phyloP scores from a whole-genome alignment of 305 asterid genomes.

The Nicotiana rustica region DNA sequence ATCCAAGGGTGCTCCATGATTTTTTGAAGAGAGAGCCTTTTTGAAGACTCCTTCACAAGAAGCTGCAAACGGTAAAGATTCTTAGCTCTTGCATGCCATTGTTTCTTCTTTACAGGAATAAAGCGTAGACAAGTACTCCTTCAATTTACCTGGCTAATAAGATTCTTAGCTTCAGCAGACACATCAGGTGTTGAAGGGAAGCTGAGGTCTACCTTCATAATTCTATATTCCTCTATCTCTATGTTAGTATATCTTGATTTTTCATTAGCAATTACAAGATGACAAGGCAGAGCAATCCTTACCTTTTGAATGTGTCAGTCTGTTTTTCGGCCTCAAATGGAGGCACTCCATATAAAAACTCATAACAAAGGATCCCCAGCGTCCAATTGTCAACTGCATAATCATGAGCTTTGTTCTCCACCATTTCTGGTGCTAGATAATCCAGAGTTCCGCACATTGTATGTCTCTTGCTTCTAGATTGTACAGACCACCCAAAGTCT shows the following conservation, averaged over 20 bases:
- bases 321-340: constrained; percentile 94
- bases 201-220: constrained; percentile 81
- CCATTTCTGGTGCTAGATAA: constrained; percentile 98
- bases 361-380: constrained; percentile 86
- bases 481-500: constrained; percentile 98
- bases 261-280: background rate
- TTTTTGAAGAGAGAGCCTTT: constrained; percentile 77
- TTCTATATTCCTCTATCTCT: constrained; percentile 51
- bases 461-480: constrained; percentile 78
- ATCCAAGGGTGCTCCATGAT: constrained; percentile 90
- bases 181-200: constrained; percentile 72
- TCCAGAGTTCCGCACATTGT: constrained; percentile 98
- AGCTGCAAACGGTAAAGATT: constrained; percentile 59
- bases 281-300: background rate
- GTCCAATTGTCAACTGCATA: constrained; percentile 97
- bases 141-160: constrained; percentile 68
- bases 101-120: background rate
- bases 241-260: constrained; percentile 33
- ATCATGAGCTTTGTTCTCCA: constrained; percentile 89
- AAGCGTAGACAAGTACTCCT: constrained; percentile 20
- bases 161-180: constrained; percentile 77
- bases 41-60: constrained; percentile 90
- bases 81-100: background rate
- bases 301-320: constrained; percentile 84
- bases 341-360: constrained; percentile 82